Base-by-base conservation (phyloP, 345 rosid species). In the Corchorus capsularis region DNA sequence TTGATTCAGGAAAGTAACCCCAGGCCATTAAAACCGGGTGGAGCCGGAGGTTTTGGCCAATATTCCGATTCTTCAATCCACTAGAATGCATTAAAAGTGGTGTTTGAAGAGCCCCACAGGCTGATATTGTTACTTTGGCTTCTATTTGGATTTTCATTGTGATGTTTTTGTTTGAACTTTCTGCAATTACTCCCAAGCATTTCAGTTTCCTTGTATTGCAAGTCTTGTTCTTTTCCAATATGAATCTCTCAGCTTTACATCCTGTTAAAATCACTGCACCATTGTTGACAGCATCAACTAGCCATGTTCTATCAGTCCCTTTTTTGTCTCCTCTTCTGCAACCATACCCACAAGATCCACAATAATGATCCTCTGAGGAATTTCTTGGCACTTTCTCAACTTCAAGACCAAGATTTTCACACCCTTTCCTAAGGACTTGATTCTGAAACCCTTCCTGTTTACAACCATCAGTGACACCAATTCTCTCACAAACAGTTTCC, bases 1-100 rank as follows among this genome's bases (percentile, higher is more conserved):
- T 77, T 43, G 91, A 86, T 3, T 90, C 91, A 0, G 98, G 98
- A 80, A 96, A 96, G 87, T 93, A 92, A 22, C 98, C 99, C 99
- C 99, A 93, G 0, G 89, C 78, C 96, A 92, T 88, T 56, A 82
- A 41, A 55, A 90, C 96, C 5, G 99, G 97, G 68, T 96, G 99
- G 69, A 93, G 82, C 75, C 82, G 97, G 75, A 93, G 99, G 82
- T 93, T 89, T 50, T 63, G 77, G 1, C 99, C 97, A 19, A 96
- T 93, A 53, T 92, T 75, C 50, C 15, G 78, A 83, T 96, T 96
- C 82, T 75, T 87, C 74, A 96, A 75, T 16, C 99, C 97, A 63
- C 99, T 96, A 1, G 87, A 79, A 78, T 86, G 90, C 93, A 96
- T 72, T 64, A 96, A 75, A 35, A 94, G 94, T 1, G 99, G 99